phyloP scores from a whole-genome alignment of 2,329 filamentous ascomycete genomes.

The Fusarium illudens region DNA sequence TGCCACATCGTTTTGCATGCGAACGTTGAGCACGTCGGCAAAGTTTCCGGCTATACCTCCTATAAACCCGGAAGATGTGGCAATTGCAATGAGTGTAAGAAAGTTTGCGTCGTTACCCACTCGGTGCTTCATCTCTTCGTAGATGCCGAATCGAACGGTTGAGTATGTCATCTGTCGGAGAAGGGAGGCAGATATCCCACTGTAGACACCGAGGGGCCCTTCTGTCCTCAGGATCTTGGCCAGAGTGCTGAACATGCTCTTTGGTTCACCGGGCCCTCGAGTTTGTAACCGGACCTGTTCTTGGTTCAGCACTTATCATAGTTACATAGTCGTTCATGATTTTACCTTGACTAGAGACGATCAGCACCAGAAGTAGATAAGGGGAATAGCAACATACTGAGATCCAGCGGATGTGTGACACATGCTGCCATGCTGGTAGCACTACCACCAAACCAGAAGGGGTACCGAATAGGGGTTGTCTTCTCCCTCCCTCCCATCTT shows the following conservation, averaged over 20 bases:
- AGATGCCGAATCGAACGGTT: slow-evolving; percentile 93
- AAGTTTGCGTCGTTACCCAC: slow-evolving; percentile 66
- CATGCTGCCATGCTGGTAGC: slow-evolving; percentile 89
- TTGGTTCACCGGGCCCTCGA: neutral
- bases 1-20: neutral
- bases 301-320: neutral
- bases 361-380: neutral
- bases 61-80: neutral
- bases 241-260: slow-evolving; percentile 84
- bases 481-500: slow-evolving; percentile 46
- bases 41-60: neutral
- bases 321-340: neutral
- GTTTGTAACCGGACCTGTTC: neutral
- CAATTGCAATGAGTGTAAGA: neutral
- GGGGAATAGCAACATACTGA: slow-evolving; percentile 66
- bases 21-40: neutral
- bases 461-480: slow-evolving; percentile 62
- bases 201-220: slow-evolving; percentile 82
- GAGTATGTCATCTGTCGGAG: slow-evolving; percentile 94
- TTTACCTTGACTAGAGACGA: neutral
- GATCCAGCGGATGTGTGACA: slow-evolving; percentile 90
- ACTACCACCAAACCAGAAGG: slow-evolving; percentile 95
- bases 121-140: slow-evolving; percentile 80
- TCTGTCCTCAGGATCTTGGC: slow-evolving; percentile 78
- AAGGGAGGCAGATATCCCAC: slow-evolving; percentile 87